A percentile compares a stretch with the other conserved stretches of the same genome.
Conservation (phyloP, 2,329 filamentous ascomycete genomes). For the Aspergillus caelatus region DNA sequence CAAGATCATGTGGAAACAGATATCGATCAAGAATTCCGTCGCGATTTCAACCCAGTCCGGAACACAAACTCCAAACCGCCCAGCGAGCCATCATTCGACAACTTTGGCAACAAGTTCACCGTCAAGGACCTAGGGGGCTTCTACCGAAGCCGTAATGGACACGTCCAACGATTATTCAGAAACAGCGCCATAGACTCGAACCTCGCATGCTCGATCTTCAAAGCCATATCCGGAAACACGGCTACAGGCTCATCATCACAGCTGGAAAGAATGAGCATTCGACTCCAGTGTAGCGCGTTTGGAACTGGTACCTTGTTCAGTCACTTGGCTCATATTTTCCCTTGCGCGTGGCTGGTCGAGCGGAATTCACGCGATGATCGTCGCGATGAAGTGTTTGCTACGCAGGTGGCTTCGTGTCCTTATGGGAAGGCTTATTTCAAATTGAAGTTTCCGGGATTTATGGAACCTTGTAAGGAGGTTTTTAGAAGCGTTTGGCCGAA, state of each 20-base stretch:
- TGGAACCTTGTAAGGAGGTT: background rate
- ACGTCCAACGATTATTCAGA: background rate
- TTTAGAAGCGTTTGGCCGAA: background rate
- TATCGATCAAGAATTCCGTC: background rate
- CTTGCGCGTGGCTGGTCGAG: background rate
- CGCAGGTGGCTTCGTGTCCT: background rate
- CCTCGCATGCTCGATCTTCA: background rate
- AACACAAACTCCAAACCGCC: background rate
- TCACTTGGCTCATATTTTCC: background rate
- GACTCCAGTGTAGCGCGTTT: background rate
- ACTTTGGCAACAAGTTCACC: background rate
- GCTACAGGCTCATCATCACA: background rate
- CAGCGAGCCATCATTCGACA: background rate
- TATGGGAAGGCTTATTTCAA: background rate
- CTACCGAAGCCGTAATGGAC: background rate
- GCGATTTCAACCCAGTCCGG: fast-evolving
- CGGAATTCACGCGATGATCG: background rate
- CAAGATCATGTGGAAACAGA: background rate
- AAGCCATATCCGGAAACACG: background rate
- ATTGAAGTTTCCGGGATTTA: background rate
- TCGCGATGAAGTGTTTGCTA: background rate
- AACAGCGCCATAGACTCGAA: background rate
- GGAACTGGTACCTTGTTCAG: background rate
- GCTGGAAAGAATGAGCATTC: background rate
- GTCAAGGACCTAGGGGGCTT: background rate